Evolutionary conservation across 192 early-diverging fungal species (phyloP).

Genomic region (Coemansia sp.): DNA sequence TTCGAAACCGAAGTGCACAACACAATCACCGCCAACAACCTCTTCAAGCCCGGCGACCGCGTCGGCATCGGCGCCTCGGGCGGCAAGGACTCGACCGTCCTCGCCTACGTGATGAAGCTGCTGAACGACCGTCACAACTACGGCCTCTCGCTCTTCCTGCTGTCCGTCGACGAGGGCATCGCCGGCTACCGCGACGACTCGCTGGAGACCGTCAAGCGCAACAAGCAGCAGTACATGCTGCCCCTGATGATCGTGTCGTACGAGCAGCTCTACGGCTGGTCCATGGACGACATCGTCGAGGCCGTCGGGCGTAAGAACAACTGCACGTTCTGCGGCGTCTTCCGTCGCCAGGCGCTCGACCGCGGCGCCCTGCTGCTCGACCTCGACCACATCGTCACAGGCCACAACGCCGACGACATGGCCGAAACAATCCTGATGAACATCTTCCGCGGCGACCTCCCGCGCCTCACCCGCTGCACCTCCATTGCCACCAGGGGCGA

Average conservation of each 20-base stretch:
- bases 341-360: slow-evolving; percentile 95
- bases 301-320: slow-evolving; percentile 96
- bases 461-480: slow-evolving; percentile 89
- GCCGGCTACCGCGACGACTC: slow-evolving; percentile 98
- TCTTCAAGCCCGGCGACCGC: slow-evolving; percentile 83
- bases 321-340: slow-evolving; percentile 99
- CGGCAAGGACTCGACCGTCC: slow-evolving; percentile 95
- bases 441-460: slow-evolving; percentile 91
- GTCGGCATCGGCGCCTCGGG: slow-evolving; percentile 96
- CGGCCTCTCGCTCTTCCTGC: slow-evolving; percentile 83
- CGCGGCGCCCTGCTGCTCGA: slow-evolving; percentile 87
- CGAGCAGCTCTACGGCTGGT: slow-evolving; percentile 95
- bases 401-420: slow-evolving; percentile 98
- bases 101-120: slow-evolving; percentile 91
- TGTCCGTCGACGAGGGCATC: slow-evolving; percentile 98
- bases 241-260: slow-evolving; percentile 95
- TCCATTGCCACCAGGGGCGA: slow-evolving; percentile 83
- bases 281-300: slow-evolving; percentile 96
- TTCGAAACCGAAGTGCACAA: slow-evolving; percentile 94
- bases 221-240: slow-evolving; percentile 89
- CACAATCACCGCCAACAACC: slow-evolving; percentile 76
- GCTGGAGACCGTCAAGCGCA: slow-evolving; percentile 95
- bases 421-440: slow-evolving; percentile 99
- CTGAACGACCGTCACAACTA: slow-evolving; percentile 93
- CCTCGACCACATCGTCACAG: slow-evolving; percentile 96